phyloP scores from a whole-genome alignment of 257 asterid species.

The Gentiana macrophylla region DNA sequence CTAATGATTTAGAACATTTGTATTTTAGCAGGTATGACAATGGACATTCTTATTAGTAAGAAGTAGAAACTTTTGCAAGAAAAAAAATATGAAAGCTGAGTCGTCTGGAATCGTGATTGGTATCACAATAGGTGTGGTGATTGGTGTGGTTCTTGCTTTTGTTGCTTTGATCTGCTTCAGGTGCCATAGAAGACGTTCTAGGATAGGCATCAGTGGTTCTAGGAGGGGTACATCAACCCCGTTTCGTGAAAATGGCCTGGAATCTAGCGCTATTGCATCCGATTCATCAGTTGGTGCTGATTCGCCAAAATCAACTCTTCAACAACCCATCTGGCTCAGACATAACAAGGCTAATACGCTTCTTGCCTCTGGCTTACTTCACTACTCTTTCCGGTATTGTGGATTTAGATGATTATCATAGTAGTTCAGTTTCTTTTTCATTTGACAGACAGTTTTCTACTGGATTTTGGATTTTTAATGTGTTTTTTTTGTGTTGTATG shows the following conservation, averaged over 20 bases:
- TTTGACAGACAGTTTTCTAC: not conserved
- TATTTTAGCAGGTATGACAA: conserved; percentile 29
- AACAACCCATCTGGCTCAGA: conserved; percentile 44
- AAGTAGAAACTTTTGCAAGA: conserved; percentile 9
- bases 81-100: conserved; percentile 59
- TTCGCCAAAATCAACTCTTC: conserved; percentile 47
- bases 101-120: conserved; percentile 63
- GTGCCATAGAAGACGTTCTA: conserved; percentile 45
- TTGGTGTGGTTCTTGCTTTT: conserved; percentile 69
- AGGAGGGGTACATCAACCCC: conserved; percentile 65
- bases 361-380: conserved; percentile 71
- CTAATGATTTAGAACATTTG: no score
- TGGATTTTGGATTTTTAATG: not conserved
- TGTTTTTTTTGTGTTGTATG: conserved; percentile 10
- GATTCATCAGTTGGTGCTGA: conserved; percentile 85
- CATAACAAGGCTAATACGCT: conserved; percentile 44
- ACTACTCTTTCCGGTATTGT: conserved; percentile 76
- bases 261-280: conserved; percentile 52
- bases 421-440: conserved; percentile 8
- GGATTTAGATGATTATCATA: conserved; percentile 2
- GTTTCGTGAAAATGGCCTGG: conserved; percentile 64
- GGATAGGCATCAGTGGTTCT: conserved; percentile 76
- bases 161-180: conserved; percentile 46
- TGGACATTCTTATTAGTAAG: conserved; percentile 25
- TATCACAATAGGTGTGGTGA: conserved; percentile 74